A percentile compares a stretch with the other conserved stretches of the same genome.
Evolutionary conservation across 2,329 filamentous ascomycete species (phyloP).

Genomic region (Stenocarpella maydis): DNA sequence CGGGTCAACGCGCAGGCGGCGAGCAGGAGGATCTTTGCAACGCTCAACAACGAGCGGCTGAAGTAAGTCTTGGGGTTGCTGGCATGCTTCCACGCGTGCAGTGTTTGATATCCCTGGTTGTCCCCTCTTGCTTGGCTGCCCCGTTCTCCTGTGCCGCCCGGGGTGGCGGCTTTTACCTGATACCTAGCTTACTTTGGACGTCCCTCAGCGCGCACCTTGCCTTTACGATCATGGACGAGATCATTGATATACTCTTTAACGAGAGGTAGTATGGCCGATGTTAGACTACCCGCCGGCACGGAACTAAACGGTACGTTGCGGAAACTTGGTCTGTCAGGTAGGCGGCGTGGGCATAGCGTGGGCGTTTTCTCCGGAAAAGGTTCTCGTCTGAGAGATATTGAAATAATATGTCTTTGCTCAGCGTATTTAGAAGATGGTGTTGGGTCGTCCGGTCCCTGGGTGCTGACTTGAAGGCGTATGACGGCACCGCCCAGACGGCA

Average conservation of each 20-base stretch:
- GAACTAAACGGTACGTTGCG: slow-evolving; percentile 16
- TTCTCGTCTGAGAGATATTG: neutral
- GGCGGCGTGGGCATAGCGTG: slow-evolving; percentile 39
- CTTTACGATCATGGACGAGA: slow-evolving; percentile 76
- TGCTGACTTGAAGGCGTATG: neutral
- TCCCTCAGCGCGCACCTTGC: slow-evolving; percentile 67
- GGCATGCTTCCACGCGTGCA: neutral
- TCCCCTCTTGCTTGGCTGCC: neutral
- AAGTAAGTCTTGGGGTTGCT: slow-evolving; percentile 71
- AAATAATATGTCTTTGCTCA: too few species aligned
- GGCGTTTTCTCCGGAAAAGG: slow-evolving; percentile 38
- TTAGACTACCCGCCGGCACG: slow-evolving; percentile 2
- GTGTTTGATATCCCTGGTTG: neutral
- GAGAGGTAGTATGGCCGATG: slow-evolving; percentile 41
- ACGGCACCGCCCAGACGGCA: neutral
- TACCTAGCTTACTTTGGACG: slow-evolving; percentile 6
- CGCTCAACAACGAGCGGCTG: slow-evolving; percentile 87
- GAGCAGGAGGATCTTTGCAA: slow-evolving; percentile 86
- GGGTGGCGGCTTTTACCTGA: neutral
- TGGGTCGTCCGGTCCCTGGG: neutral
- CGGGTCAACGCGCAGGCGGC: slow-evolving; percentile 90
- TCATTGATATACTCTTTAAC: slow-evolving; percentile 71
- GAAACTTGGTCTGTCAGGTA: neutral
- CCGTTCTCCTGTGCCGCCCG: neutral
- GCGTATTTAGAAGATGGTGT: neutral